These are phyloP conservation scores for Eucalyptus sp. DNA, from an alignment of 345 rosid genomes.

Conservation along the genomic window DNA sequence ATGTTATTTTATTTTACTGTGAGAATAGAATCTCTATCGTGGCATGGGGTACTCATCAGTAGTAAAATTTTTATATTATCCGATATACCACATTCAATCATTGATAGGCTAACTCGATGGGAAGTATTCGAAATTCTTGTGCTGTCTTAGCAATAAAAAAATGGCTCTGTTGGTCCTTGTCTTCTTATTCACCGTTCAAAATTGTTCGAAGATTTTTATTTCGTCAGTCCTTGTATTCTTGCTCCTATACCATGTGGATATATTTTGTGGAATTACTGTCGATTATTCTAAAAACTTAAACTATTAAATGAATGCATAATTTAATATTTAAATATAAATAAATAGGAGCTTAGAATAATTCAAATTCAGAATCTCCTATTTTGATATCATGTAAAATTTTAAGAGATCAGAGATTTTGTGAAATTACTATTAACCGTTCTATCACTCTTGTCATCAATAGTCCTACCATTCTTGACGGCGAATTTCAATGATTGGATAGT, in stretches of 20 bases:
- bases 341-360: fast-evolving
- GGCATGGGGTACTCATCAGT: neutral
- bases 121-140: neutral
- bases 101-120: neutral
- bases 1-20: no score
- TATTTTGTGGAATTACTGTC: fast-evolving
- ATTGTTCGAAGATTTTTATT: neutral
- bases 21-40: neutral
- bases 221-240: fast-evolving
- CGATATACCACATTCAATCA: neutral
- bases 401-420: fast-evolving
- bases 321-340: no score
- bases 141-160: neutral
- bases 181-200: neutral
- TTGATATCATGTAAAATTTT: no score
- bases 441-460: neutral
- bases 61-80: neutral
- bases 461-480: neutral
- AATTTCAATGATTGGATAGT: neutral
- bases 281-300: no score
- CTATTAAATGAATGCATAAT: fast-evolving
- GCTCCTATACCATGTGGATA: neutral
- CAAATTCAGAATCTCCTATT: fast-evolving
- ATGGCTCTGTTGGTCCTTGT: neutral
- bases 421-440: fast-evolving